Evolutionary conservation across 768 basidiomycete genomes (phyloP).

Genomic region (Psilocybe cyanescens): DNA sequence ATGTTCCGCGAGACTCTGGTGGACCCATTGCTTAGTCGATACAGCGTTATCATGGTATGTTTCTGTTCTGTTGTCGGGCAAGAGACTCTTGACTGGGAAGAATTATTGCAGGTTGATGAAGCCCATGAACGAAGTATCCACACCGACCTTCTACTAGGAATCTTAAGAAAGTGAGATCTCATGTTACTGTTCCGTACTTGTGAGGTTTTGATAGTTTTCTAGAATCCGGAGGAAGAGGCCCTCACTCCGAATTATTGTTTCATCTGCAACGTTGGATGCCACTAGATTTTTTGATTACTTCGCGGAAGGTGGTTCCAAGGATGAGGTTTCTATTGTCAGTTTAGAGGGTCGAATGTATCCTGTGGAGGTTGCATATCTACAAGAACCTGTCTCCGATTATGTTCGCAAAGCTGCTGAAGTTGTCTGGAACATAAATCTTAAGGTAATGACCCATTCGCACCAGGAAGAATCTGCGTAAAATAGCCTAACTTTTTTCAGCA

Average conservation of each 20-base stretch:
- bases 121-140: slow-evolving; percentile 97
- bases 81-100: not conserved
- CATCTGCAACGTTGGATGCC: slow-evolving; percentile 96
- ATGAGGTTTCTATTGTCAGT: slow-evolving; percentile 84
- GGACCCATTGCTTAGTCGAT: slow-evolving; percentile 90
- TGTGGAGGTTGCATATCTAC: slow-evolving; percentile 89
- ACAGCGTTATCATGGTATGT: slow-evolving; percentile 92
- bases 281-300: slow-evolving; percentile 90
- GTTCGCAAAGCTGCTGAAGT: slow-evolving; percentile 81
- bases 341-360: slow-evolving; percentile 95
- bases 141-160: slow-evolving; percentile 89
- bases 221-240: slow-evolving; percentile 94
- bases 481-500: slow-evolving; percentile 49
- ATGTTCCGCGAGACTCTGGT: slow-evolving; percentile 92
- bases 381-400: slow-evolving; percentile 80
- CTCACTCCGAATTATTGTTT: slow-evolving; percentile 87
- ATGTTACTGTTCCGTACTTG: not conserved
- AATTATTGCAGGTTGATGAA: slow-evolving; percentile 79
- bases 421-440: slow-evolving; percentile 79
- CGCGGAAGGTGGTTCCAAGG: slow-evolving; percentile 57
- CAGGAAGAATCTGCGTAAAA: not conserved
- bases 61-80: not conserved
- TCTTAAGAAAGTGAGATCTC: slow-evolving; percentile 85
- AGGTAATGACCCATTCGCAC: slow-evolving; percentile 48
- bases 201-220: not conserved